phyloP scores from a whole-genome alignment of 2,329 filamentous ascomycete species.

The Septoria petroselini region DNA sequence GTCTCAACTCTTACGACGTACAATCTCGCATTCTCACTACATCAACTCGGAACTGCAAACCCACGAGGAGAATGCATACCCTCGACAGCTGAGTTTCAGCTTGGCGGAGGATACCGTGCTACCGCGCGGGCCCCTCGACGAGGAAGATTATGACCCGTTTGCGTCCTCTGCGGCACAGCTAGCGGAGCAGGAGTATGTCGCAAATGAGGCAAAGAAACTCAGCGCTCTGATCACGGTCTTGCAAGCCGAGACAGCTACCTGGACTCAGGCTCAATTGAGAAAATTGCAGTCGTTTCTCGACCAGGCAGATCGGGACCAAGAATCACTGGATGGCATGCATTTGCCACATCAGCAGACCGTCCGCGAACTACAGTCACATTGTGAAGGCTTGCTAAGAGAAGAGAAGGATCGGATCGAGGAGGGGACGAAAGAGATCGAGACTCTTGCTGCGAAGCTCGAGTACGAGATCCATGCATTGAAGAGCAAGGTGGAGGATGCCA shows the following conservation, averaged over 20 bases:
- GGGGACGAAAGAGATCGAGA: constrained; percentile 72
- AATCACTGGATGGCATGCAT: constrained; percentile 65
- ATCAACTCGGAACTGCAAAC: constrained; percentile 20
- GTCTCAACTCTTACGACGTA: constrained; percentile 57
- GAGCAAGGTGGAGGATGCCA: constrained; percentile 79
- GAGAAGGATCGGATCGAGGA: constrained; percentile 69
- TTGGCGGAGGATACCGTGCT: constrained; percentile 72
- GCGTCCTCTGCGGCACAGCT: constrained; percentile 27
- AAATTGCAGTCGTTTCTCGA: constrained; percentile 55
- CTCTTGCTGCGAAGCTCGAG: constrained; percentile 78
- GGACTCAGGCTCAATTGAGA: constrained; percentile 59
- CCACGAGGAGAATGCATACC: constrained; percentile 58
- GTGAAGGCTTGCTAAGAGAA: constrained; percentile 65
- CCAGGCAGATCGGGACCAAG: constrained; percentile 60
- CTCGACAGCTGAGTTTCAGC: constrained; percentile 71
- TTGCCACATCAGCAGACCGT: constrained; percentile 68
- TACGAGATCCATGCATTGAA: constrained; percentile 84
- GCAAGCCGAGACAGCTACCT: constrained; percentile 46
- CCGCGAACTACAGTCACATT: constrained; percentile 63
- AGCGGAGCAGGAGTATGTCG: constrained; percentile 34
- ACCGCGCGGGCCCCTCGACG: constrained; percentile 52
- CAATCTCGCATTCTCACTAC: constrained; percentile 49
- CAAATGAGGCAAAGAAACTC: constrained; percentile 57
- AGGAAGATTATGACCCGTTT: constrained; percentile 34
- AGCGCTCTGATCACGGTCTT: constrained; percentile 51